Base-by-base conservation (phyloP, 1,284 basidiomycete species). In the Pseudozyma flocculosa region DNA sequence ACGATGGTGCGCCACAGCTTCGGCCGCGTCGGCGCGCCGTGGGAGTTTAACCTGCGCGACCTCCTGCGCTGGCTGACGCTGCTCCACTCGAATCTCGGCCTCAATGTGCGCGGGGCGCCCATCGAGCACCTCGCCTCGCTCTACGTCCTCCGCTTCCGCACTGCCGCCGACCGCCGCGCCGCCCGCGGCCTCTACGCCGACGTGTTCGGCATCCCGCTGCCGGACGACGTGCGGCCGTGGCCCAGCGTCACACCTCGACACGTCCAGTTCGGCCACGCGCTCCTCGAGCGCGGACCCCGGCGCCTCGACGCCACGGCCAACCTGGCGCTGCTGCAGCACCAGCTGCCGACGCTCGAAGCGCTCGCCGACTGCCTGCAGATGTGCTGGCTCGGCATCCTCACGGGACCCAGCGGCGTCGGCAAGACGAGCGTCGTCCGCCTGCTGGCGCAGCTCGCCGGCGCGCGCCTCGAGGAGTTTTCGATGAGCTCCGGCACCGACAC, bases 41-140 rank as follows among this genome's bases (percentile, higher is more conserved):
- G 95, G 95, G 95, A 99, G 76, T 97, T 99, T 82, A 99, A 99
- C 76, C 82, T 99, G 47, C 88, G 95, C 36, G 95, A 99, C 79
- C 83, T 97, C 38, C 85, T 94, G 58, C 86, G 95, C 45, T 98
- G 95, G 94, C 80, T 85, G 45, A 72, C 74, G 7, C 78, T 85
- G 19, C 67, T 83, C 10, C 76, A 80, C 40, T 59, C 75, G 14
- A 67, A 75, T 30, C 79, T 82, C 24, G 88, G 86, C 0, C 80
- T 85, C 21, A 85, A 92, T 50, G 53, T 54, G 45, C 73, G 85
- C 15, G 47, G 59, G 36, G 73, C 71, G 13, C 79, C 71, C 1
- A 43, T 66, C 41, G 73, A 68, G 32, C 59, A 65, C 40, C 60
- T 76, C 22, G 64, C 56, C 18, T 57, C 59, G 2, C 68, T 78